Evolutionary conservation across 2,329 filamentous ascomycete species (phyloP), one percentile per base, ranked within the genome.

Genomic region (Beauveria sp.): DNA sequence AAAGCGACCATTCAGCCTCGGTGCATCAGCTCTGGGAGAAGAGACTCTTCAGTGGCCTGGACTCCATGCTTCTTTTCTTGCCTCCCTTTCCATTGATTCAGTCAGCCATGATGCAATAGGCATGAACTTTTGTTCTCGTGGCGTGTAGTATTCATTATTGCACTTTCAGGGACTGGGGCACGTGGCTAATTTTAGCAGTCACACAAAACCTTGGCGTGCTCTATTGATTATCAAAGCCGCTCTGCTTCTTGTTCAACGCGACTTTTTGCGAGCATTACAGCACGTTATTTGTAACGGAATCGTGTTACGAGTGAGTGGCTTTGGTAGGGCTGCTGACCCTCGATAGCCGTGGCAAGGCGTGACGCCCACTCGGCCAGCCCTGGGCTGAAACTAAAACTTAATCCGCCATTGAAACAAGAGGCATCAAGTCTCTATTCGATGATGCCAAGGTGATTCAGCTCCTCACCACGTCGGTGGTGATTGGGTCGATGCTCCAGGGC

Each of bases 91-190:
- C 45, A 16, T 18, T 3, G 5, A 26, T 18, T 3, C 26, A 24
- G 45, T 47, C 45, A 47, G 45, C 45, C 24, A 6, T 47, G 20
- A 47, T 47, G 22, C 16, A 47, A 16, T 14, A 22, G 22, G 45
- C 24, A 49, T 38, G 55, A 40, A 58, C 55, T 58, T 58, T 58
- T 58, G 55, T 49, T 22, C 14, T 18, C 45, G 55, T 58, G 55
- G 55, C 55, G 55, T 49, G 55, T 20, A 40, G 55, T 49, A 49
- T 26, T 55, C 34, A 16, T 45, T 34, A 53, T 20, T 34, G n/a
- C 28, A 45, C 10, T 24, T 8, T 57, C 54, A 22, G 43, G 51
- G 12, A 38, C 34, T 42, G 51, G 43, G 28, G 42, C 42, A 28
- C 9, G 16, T 18, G n/a, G 26, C 55, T 58, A 58, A 58, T 49